phyloP scores from a whole-genome alignment of 495 filamentous ascomycete genomes.

The Pseudevernia furfuracea region DNA sequence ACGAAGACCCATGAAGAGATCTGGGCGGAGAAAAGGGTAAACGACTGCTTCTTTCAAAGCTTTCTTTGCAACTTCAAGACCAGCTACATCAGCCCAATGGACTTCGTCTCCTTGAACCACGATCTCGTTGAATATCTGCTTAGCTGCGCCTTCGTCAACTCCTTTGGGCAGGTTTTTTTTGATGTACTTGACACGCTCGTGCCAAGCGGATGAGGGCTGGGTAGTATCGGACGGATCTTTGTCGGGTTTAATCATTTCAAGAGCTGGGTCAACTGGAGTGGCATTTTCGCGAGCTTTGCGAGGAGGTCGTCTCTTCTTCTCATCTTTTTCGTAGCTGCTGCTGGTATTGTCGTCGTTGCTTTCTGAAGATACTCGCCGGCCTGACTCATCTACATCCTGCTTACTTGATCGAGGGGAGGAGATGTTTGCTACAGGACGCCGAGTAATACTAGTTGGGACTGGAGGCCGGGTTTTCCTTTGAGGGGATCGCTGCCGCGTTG shows the following conservation, averaged over 20 bases:
- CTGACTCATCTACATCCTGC: constrained; percentile 21
- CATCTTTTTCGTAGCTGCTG: constrained; percentile 32
- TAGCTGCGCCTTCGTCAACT: constrained; percentile 72
- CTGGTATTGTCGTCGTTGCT: constrained; percentile 36
- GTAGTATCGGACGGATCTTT: constrained; percentile 34
- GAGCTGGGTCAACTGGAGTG: constrained; percentile 21
- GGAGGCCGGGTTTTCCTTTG: constrained; percentile 17
- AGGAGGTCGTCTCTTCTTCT: constrained; percentile 26
- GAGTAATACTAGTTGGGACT: constrained; percentile 11
- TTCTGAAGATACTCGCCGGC: constrained; percentile 30
- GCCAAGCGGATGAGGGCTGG: constrained; percentile 37
- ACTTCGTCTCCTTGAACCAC: constrained; percentile 92
- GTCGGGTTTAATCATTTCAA: constrained; percentile 37
- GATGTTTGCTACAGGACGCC: constrained; percentile 28
- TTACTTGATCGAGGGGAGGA: constrained; percentile 29
- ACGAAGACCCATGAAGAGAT: constrained; percentile 89
- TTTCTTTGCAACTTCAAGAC: constrained; percentile 81
- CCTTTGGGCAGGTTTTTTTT: constrained; percentile 71
- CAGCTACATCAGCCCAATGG: constrained; percentile 90
- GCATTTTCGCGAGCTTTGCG: constrained; percentile 23
- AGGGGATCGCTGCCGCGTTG: constrained; percentile 25
- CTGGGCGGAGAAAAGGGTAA: constrained; percentile 92
- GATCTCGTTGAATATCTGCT: constrained; percentile 93
- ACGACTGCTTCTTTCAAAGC: constrained; percentile 94
- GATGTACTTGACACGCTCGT: constrained; percentile 50